Evolutionary conservation across 2,329 filamentous ascomycete species (phyloP).

Genomic region (Zasmidium citrigriseum): DNA sequence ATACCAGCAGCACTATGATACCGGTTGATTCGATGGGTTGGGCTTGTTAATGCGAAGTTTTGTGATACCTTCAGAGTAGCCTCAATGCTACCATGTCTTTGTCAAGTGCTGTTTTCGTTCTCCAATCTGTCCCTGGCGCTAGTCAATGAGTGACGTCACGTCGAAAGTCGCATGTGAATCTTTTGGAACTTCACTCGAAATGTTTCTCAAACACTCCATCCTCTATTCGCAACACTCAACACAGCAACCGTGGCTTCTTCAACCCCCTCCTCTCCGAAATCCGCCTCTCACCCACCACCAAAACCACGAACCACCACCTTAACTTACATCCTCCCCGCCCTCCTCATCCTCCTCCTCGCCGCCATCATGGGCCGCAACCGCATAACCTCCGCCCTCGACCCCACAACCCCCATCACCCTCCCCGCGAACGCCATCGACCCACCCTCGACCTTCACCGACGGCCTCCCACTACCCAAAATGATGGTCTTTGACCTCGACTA

Average conservation of each 20-base stretch:
- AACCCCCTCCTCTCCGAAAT: neutral
- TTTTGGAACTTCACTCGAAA: neutral
- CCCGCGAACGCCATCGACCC: slow-evolving; percentile 39
- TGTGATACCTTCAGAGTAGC: no score
- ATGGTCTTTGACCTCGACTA: slow-evolving; percentile 97
- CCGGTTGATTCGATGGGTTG: no score
- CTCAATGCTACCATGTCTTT: no score
- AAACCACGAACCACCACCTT: neutral
- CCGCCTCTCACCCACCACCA: neutral
- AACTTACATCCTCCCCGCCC: slow-evolving; percentile 3
- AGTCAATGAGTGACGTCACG: neutral
- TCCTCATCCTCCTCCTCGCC: slow-evolving; percentile 13
- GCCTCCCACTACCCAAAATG: slow-evolving; percentile 74
- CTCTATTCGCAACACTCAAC: neutral
- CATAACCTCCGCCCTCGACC: slow-evolving; percentile 13
- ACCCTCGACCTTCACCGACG: slow-evolving; percentile 62
- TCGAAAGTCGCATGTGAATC: neutral
- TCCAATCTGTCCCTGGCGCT: no score
- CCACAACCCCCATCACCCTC: slow-evolving; percentile 37
- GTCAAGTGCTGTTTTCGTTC: no score
- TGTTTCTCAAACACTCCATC: neutral
- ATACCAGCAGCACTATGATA: neutral
- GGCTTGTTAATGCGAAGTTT: no score
- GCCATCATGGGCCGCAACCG: slow-evolving; percentile 19
- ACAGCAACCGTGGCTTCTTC: neutral